Conservation (phyloP, 495 filamentous ascomycete species). For the Talaromyces wortmannii region DNA sequence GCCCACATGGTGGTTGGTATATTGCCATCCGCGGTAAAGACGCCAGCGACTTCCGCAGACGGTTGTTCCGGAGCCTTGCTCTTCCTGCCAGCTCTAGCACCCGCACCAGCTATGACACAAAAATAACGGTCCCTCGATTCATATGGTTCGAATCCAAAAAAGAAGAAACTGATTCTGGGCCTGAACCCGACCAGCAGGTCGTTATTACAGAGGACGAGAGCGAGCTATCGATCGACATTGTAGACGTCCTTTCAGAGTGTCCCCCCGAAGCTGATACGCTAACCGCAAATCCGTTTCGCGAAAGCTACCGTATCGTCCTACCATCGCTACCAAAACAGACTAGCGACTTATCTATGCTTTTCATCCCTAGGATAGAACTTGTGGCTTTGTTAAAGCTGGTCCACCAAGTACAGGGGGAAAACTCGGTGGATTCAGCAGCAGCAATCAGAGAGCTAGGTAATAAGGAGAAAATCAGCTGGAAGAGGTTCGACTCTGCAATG, state of each 20-base stretch:
- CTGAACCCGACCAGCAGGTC: background rate
- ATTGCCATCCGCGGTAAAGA: background rate
- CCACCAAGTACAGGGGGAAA: background rate
- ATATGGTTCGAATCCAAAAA: background rate
- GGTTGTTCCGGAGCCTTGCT: background rate
- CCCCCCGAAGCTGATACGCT: background rate
- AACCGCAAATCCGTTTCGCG: background rate
- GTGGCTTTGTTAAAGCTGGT: background rate
- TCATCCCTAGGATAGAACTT: background rate
- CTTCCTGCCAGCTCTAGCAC: background rate
- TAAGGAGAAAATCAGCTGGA: background rate
- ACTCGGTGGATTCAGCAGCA: background rate
- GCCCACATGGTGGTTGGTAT: background rate
- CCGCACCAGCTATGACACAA: background rate
- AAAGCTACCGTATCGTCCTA: background rate
- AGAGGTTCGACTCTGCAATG: background rate
- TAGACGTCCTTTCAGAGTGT: background rate
- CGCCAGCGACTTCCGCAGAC: background rate
- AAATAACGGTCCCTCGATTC: background rate
- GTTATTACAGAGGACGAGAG: background rate
- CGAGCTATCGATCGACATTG: background rate
- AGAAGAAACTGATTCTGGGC: background rate
- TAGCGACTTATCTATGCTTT: background rate
- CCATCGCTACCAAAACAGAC: background rate
- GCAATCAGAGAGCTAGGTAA: background rate